Conservation (phyloP, 306 rosid genomes). For the Trifolium pratense region DNA sequence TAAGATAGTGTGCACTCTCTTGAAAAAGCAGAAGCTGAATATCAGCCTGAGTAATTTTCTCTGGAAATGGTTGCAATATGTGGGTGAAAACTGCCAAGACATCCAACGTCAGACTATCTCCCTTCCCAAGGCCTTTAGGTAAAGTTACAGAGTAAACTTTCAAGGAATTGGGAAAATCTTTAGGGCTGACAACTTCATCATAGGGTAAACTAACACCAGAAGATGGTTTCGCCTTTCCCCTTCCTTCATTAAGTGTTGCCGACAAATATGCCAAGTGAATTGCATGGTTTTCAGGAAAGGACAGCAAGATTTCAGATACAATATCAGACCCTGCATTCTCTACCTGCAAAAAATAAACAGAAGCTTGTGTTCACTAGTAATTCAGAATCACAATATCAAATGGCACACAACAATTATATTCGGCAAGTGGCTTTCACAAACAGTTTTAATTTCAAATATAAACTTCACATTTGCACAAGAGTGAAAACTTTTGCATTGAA, state of each 20-base stretch:
- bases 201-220: conserved; percentile 55
- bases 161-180: conserved; percentile 66
- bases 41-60: conserved; percentile 86
- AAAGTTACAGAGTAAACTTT: conserved; percentile 70
- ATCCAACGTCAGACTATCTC: conserved; percentile 66
- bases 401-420: conserved; percentile 11
- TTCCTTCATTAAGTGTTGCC: conserved; percentile 64
- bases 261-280: conserved; percentile 69
- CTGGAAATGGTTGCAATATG: conserved; percentile 76
- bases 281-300: conserved; percentile 73
- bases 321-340: conserved; percentile 72
- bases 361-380: no score
- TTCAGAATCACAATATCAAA: not conserved
- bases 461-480: no score
- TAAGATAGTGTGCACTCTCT: conserved; percentile 79
- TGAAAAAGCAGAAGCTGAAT: conserved; percentile 81
- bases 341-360: conserved; percentile 53
- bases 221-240: conserved; percentile 69
- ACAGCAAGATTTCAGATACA: conserved; percentile 64
- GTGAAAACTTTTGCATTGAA: no score
- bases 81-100: conserved; percentile 77
- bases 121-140: conserved; percentile 76
- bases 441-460: no score
- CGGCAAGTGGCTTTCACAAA: not conserved
- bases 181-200: conserved; percentile 55